Percentiles rank a stretch among this genome's conserved stretches.
Evolutionary conservation across 2,329 filamentous ascomycete genomes (phyloP).

Genomic region (Exophiala lecanii-corni): DNA sequence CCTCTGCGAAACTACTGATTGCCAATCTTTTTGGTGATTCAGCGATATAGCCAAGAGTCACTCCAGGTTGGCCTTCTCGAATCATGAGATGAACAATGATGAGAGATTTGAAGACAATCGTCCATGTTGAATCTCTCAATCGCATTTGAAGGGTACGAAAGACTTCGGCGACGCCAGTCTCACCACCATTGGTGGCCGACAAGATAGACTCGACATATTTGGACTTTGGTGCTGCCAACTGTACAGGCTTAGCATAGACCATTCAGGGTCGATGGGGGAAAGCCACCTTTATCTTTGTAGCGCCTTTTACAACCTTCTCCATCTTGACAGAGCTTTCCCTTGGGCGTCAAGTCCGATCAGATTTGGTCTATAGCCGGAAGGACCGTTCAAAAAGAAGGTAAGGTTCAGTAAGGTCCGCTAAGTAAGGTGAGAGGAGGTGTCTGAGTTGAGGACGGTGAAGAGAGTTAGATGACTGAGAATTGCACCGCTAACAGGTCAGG

Average conservation of each 20-base stretch:
- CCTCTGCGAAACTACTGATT: constrained; percentile 87
- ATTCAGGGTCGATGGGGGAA: not conserved
- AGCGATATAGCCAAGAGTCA: constrained; percentile 78
- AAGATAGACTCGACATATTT: constrained; percentile 99
- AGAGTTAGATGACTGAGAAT: too few relatives aligned
- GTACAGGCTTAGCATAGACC: constrained; percentile 26
- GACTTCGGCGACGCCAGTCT: constrained; percentile 91
- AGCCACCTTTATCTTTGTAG: constrained; percentile 89
- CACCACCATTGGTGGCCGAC: constrained; percentile 87
- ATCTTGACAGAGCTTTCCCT: constrained; percentile 62
- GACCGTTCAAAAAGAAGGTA: too few relatives aligned
- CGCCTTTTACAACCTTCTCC: constrained; percentile 98
- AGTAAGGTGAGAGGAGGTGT: too few relatives aligned
- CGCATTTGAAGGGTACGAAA: constrained; percentile 87
- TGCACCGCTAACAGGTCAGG: too few relatives aligned
- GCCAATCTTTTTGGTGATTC: constrained; percentile 78
- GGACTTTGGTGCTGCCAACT: constrained; percentile 94
- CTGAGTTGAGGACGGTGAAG: too few relatives aligned
- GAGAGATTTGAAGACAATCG: constrained; percentile 96
- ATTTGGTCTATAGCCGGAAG: too few relatives aligned
- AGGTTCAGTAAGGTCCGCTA: too few relatives aligned
- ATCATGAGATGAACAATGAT: constrained; percentile 98
- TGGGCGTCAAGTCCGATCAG: too few relatives aligned
- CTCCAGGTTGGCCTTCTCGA: constrained; percentile 83
- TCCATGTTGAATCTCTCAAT: constrained; percentile 95